A percentile compares a stretch with the other conserved stretches of the same genome.
Evolutionary conservation across 2,329 filamentous ascomycete genomes (phyloP).

Genomic region (Chaetomium sp.): DNA sequence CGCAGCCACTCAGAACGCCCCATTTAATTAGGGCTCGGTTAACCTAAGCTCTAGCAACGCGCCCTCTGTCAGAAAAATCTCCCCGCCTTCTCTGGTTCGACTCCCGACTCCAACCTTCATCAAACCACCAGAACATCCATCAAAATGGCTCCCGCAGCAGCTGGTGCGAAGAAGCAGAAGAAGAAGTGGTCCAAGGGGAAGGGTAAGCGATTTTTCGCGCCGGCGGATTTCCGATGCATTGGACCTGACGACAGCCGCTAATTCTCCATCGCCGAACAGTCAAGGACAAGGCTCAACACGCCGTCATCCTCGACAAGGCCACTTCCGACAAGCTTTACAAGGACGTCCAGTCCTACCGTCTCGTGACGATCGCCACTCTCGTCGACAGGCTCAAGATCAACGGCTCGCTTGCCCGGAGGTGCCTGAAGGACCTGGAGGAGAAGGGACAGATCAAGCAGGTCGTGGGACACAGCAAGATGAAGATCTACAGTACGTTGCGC

Average conservation of each 20-base stretch:
- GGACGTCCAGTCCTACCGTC: slow-evolving; percentile 99
- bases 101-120: slow-evolving; percentile 34
- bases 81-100: slow-evolving; percentile 36
- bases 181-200: slow-evolving; percentile 70
- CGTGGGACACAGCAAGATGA: slow-evolving; percentile 93
- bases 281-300: slow-evolving; percentile 99
- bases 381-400: slow-evolving; percentile 99
- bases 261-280: slow-evolving; percentile 50
- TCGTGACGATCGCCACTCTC: slow-evolving; percentile 97
- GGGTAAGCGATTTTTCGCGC: slow-evolving; percentile 63
- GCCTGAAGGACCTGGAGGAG: slow-evolving; percentile 91
- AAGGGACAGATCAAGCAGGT: slow-evolving; percentile 98
- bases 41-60: slow-evolving; percentile 34
- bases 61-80: slow-evolving; percentile 36
- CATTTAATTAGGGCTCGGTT: slow-evolving; percentile 38
- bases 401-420: slow-evolving; percentile 89
- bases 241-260: slow-evolving; percentile 23
- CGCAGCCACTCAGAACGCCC: slow-evolving; percentile 35
- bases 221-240: slow-evolving; percentile 18
- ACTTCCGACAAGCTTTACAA: slow-evolving; percentile 99
- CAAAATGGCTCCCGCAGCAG: slow-evolving; percentile 54
- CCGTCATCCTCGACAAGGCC: slow-evolving; percentile 97
- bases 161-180: slow-evolving; percentile 78
- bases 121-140: slow-evolving; percentile 40
- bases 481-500: slow-evolving; percentile 81